phyloP scores from a whole-genome alignment of 176 grass and related monocot genomes.

The Olyra latifolia region DNA sequence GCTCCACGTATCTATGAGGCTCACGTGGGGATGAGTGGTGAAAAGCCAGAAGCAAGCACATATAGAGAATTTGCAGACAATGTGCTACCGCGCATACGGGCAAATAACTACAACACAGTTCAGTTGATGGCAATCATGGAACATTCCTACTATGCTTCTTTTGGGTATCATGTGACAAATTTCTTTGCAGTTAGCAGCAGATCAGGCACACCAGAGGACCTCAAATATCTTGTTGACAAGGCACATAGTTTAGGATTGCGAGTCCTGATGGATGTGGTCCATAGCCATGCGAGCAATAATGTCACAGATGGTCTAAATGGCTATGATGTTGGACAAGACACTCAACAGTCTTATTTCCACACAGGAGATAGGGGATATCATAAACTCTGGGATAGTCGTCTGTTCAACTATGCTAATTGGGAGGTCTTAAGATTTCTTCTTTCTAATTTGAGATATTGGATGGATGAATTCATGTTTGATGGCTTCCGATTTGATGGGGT shows the following conservation, averaged over 20 bases:
- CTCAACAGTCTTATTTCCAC: slow-evolving; percentile 83
- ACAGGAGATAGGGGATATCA: slow-evolving; percentile 82
- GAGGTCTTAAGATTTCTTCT: slow-evolving; percentile 95
- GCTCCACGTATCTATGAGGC: slow-evolving; percentile 91
- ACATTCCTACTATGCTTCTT: slow-evolving; percentile 98
- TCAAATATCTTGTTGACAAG: slow-evolving; percentile 96
- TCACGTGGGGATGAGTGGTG: slow-evolving; percentile 94
- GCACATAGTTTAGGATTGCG: slow-evolving; percentile 80
- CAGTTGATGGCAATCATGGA: slow-evolving; percentile 97
- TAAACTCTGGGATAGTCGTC: slow-evolving; percentile 93
- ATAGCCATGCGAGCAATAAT: slow-evolving; percentile 90
- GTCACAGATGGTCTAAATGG: slow-evolving; percentile 90
- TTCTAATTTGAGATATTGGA: slow-evolving; percentile 96
- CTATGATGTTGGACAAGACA: slow-evolving; percentile 86
- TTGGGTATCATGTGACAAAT: slow-evolving; percentile 98
- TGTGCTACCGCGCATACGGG: slow-evolving; percentile 78
- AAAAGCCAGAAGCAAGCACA: slow-evolving; percentile 64
- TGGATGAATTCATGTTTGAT: slow-evolving; percentile 90
- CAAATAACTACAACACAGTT: slow-evolving; percentile 94
- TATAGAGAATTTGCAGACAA: slow-evolving; percentile 95
- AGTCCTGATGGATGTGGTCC: slow-evolving; percentile 95
- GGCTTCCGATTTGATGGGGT: slow-evolving; percentile 95
- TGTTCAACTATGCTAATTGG: slow-evolving; percentile 96
- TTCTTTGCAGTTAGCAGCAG: slow-evolving; percentile 92
- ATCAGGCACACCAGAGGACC: slow-evolving; percentile 94